A percentile compares a stretch with the other conserved stretches of the same genome.
Conservation (phyloP, 1,284 basidiomycete genomes). For the Naganishia sp. region DNA sequence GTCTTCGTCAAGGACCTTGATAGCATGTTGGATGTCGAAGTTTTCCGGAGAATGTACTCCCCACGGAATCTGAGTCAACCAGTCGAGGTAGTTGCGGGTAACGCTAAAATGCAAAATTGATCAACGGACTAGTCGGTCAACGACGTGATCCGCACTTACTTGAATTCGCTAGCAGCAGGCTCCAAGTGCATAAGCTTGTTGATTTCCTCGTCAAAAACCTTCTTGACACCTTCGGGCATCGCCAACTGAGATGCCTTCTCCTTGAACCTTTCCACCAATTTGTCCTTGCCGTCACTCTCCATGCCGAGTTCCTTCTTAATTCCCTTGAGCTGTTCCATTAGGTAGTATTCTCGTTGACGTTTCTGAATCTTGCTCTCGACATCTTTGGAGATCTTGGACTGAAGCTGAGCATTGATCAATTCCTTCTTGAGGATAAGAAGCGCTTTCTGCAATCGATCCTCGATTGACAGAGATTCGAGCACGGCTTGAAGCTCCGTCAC, state of each 20-base stretch:
- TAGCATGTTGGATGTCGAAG: slow-evolving; percentile 83
- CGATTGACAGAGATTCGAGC: slow-evolving; percentile 80
- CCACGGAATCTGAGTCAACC: slow-evolving; percentile 97
- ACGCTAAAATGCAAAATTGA: slow-evolving; percentile 58
- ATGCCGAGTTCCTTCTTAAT: slow-evolving; percentile 99
- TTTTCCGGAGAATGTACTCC: slow-evolving; percentile 93
- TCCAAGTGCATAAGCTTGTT: slow-evolving; percentile 89
- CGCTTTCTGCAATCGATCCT: slow-evolving; percentile 87
- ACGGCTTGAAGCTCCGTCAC: slow-evolving; percentile 91
- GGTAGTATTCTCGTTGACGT: slow-evolving; percentile 93
- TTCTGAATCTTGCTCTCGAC: slow-evolving; percentile 97
- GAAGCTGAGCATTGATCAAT: slow-evolving; percentile 93
- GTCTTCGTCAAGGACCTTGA: slow-evolving; percentile 86
- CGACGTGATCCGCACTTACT: slow-evolving; percentile 49
- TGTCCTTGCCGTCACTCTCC: slow-evolving; percentile 91
- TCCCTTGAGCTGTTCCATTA: slow-evolving; percentile 98
- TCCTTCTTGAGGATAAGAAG: slow-evolving; percentile 96
- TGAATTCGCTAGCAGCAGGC: slow-evolving; percentile 88
- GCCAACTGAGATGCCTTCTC: slow-evolving; percentile 81
- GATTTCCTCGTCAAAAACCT: slow-evolving; percentile 96
- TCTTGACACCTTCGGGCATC: slow-evolving; percentile 89
- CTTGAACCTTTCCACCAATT: slow-evolving; percentile 93
- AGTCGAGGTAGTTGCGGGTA: slow-evolving; percentile 94
- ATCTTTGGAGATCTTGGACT: slow-evolving; percentile 90
- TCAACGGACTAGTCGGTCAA: not conserved